Evolutionary conservation across 768 basidiomycete genomes (phyloP), one percentile per base, ranked within the genome.

Genomic region (Tulasnella sp.): DNA sequence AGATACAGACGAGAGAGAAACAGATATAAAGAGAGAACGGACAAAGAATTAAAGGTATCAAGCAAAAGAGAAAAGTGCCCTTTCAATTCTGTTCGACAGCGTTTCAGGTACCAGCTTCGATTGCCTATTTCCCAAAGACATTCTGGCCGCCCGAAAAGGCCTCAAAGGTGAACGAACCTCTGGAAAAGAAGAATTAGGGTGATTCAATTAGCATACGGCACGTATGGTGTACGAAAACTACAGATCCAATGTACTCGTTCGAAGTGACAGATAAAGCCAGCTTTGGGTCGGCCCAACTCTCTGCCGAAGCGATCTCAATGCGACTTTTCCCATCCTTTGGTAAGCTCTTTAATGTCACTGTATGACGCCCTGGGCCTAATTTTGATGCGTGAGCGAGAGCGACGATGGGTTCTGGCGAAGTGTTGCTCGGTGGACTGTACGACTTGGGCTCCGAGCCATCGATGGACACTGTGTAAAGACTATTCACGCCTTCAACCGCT

Each of bases 331-430:
- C 52, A 76, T 76, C 75, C n/a, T 42, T 34, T 10, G 46, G 75
- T 52, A 52, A 52, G 46, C 56, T 76, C 46, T 10, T 76, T 27
- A 78, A 39, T n/a, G 62, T 72, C 58, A 78, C 31, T 24, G 39
- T 71, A 38, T 78, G 77, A 12, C 40, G 27, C 19, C 77, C 77
- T n/a, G 56, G 52, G 24, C 62, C 62, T 24, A 78, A 36, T 1
- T 72, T 78, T 21, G 58, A 40, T 58, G 48, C 36, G 31, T 71
- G 62, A 71, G 77, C 77, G 39, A 78, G 71, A 40, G 52, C 40
- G 24, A 78, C 77, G 56, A 39, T 42, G 0, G 68, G 1, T 42
- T 24, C 71, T 12, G 46, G 46, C 39, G n/a, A 52, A 24, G 52
- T n/a, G n/a, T 52, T 21, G 52, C 52, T 52, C 1, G 52, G 52